Percentiles rank a stretch among this genome's conserved stretches.
phyloP scores from a whole-genome alignment of 805 yeast genomes.

The Cyberlindnera japonica region DNA sequence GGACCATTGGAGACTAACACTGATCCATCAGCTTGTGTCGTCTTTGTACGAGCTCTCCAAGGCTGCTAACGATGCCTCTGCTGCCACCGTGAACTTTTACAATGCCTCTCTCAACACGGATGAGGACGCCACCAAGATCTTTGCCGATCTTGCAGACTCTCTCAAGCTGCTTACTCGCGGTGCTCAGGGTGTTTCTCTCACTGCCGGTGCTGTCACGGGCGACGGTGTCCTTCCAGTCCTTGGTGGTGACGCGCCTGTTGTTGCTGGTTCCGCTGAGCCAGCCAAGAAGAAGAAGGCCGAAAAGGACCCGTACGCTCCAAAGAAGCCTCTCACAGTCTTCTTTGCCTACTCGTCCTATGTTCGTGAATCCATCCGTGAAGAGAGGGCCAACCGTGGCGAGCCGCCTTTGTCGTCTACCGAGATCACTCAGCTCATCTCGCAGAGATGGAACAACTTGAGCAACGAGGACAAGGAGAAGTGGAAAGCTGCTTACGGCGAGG shows the following conservation, averaged over 20 bases:
- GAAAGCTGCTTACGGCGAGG: conserved; percentile 52
- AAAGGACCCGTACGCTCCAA: conserved; percentile 92
- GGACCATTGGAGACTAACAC: too few species aligned
- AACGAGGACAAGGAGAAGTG: conserved; percentile 70
- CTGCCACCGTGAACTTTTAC: conserved; percentile 75
- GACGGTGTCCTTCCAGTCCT: conserved; percentile 15
- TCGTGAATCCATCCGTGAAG: conserved; percentile 67
- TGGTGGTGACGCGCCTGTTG: conserved; percentile 8
- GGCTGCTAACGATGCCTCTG: conserved; percentile 83
- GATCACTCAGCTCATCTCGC: conserved; percentile 73
- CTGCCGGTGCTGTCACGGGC: conserved; percentile 19
- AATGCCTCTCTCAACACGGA: conserved; percentile 49
- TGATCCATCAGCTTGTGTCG: conserved; percentile 52
- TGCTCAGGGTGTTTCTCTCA: conserved; percentile 30
- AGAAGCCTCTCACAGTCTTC: conserved; percentile 87
- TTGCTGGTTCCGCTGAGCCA: conserved; percentile 13
- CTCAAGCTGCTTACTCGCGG: conserved; percentile 37
- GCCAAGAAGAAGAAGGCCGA: conserved; percentile 44
- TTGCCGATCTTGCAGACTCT: conserved; percentile 40
- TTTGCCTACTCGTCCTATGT: conserved; percentile 73
- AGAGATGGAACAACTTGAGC: conserved; percentile 70
- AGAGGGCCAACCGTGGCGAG: conserved; percentile 55
- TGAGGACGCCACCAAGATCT: conserved; percentile 42
- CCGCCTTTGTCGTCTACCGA: conserved; percentile 71
- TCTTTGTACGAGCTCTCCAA: conserved; percentile 78